Evolutionary conservation across 1,139 yeast species (phyloP).

Genomic region (Debaryomyces fabryi): DNA sequence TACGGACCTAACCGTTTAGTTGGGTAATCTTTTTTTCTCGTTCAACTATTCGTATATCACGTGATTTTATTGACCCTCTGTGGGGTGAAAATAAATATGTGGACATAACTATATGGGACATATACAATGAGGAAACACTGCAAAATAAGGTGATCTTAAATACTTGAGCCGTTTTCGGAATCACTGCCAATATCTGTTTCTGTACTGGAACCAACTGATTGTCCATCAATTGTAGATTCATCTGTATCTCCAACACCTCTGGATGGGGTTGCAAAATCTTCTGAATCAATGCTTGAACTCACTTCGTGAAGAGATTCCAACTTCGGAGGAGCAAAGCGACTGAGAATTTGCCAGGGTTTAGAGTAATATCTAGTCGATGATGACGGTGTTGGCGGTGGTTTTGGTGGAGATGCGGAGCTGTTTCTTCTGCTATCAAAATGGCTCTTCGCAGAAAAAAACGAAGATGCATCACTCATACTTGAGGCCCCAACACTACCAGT

Average conservation of each 20-base stretch:
- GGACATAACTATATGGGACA: neutral
- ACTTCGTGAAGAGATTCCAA: slow-evolving; percentile 15
- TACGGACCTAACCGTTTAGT: neutral
- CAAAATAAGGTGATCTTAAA: slow-evolving; percentile 1
- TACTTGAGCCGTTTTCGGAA: neutral
- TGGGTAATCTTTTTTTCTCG: slow-evolving; percentile 4
- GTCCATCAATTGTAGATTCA: slow-evolving; percentile 12
- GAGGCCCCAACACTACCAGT: neutral
- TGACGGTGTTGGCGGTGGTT: neutral
- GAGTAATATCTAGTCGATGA: slow-evolving; percentile 14
- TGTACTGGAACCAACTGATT: neutral
- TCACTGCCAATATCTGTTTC: neutral
- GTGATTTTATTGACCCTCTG: neutral
- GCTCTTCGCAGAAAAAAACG: slow-evolving; percentile 18
- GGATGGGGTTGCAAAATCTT: slow-evolving; percentile 14
- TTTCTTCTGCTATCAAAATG: slow-evolving; percentile 10
- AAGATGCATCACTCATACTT: slow-evolving; percentile 12
- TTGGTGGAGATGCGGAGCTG: neutral
- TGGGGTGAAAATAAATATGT: neutral
- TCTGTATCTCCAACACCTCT: slow-evolving; percentile 7
- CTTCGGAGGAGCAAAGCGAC: slow-evolving; percentile 20
- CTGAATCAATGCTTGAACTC: slow-evolving; percentile 32
- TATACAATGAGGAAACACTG: neutral
- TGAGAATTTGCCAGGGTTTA: slow-evolving; percentile 33
- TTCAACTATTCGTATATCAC: neutral